phyloP scores from a whole-genome alignment of 208 protist genomes.

The Lotmaria passim region DNA sequence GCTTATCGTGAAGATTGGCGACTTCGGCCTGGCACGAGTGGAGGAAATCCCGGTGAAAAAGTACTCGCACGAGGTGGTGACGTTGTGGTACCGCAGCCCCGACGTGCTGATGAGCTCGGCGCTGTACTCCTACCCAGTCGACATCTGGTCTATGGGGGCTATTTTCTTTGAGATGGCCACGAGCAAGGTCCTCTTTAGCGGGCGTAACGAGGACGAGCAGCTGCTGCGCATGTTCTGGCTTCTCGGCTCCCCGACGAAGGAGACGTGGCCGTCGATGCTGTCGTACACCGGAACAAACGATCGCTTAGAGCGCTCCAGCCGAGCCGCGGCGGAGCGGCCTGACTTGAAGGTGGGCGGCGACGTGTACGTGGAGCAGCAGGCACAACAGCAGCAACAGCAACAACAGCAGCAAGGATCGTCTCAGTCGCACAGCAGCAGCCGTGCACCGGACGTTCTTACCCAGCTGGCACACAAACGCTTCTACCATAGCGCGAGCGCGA shows the following conservation, averaged over 20 bases:
- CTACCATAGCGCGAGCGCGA: conserved; percentile 26
- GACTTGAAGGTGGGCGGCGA: conserved; percentile 22
- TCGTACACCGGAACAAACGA: conserved; percentile 61
- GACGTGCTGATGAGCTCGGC: conserved; percentile 91
- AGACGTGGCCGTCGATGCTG: conserved; percentile 93
- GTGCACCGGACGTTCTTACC: conserved; percentile 25
- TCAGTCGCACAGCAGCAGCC: conserved; percentile 22
- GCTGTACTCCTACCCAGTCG: conserved; percentile 85
- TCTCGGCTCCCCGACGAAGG: conserved; percentile 93
- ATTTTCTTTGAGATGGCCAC: conserved; percentile 95
- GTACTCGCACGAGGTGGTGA: conserved; percentile 93
- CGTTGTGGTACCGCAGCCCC: conserved; percentile 95
- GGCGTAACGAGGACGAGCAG: conserved; percentile 90
- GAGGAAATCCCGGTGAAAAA: conserved; percentile 94
- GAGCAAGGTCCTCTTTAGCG: conserved; percentile 83
- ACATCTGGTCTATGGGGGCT: conserved; percentile 94
- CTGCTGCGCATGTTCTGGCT: conserved; percentile 87
- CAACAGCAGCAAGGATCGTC: conserved; percentile 9
- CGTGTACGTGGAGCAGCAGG: conserved; percentile 26
- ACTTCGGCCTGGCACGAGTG: conserved; percentile 88
- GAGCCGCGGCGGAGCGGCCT: conserved; percentile 20
- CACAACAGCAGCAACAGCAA: conserved; percentile 8
- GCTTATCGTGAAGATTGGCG: conserved; percentile 81
- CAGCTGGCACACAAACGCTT: conserved; percentile 33
- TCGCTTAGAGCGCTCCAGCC: conserved; percentile 41